phyloP scores from a whole-genome alignment of 2,329 filamentous ascomycete species.

The Fusarium sp. region DNA sequence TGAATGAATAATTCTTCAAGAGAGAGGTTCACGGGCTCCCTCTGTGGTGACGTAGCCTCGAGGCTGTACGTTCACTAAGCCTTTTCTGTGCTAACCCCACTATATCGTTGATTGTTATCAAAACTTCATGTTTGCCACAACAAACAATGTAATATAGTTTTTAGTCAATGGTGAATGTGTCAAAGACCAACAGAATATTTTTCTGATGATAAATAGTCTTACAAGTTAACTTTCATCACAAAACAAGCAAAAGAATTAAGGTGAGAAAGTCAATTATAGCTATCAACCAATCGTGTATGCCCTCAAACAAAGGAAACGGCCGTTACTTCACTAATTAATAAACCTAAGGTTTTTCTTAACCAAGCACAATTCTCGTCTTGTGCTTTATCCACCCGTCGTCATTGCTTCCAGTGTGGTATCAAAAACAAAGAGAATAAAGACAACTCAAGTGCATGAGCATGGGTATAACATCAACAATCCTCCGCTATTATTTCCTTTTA shows the following conservation, averaged over 20 bases:
- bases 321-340: constrained; percentile 31
- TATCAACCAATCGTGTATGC: constrained; percentile 35
- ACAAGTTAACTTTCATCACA: neutral
- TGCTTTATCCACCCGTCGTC: constrained; percentile 34
- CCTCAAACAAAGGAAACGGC: constrained; percentile 41
- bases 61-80: constrained; percentile 28
- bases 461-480: constrained; percentile 46
- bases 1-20: constrained; percentile 5
- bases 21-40: constrained; percentile 2
- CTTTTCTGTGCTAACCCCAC: constrained; percentile 21
- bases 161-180: too few relatives aligned
- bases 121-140: constrained; percentile 1
- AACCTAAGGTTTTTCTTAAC: constrained; percentile 25
- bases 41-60: constrained; percentile 35
- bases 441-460: constrained; percentile 38
- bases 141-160: too few relatives aligned
- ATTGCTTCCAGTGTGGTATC: constrained; percentile 42
- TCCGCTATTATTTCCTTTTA: constrained; percentile 14
- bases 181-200: too few relatives aligned
- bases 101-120: neutral
- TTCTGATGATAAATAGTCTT: neutral
- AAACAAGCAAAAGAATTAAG: neutral
- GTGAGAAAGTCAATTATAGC: constrained; percentile 39
- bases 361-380: constrained; percentile 23
- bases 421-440: constrained; percentile 39